phyloP scores from a whole-genome alignment of 2,329 filamentous ascomycete species.

The Fusarium metavorans region DNA sequence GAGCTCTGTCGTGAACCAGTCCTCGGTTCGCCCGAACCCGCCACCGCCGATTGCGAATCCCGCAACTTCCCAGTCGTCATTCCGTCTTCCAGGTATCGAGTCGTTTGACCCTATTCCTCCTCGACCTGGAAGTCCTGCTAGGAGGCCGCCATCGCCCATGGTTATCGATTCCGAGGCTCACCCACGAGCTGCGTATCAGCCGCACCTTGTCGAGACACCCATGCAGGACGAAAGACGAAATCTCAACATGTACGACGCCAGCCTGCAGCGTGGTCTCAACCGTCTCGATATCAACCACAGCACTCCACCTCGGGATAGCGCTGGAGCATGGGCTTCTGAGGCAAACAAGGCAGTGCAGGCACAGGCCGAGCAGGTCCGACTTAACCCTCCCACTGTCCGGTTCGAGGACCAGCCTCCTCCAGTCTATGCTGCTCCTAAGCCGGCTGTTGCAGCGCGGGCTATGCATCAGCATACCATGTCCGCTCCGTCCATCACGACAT shows the following conservation, averaged over 20 bases:
- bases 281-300: slow-evolving; percentile 72
- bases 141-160: slow-evolving; percentile 80
- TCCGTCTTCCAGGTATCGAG: slow-evolving; percentile 89
- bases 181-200: slow-evolving; percentile 48
- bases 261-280: slow-evolving; percentile 74
- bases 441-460: slow-evolving; percentile 46
- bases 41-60: slow-evolving; percentile 61
- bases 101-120: slow-evolving; percentile 85
- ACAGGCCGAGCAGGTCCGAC: slow-evolving; percentile 64
- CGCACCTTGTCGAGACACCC: slow-evolving; percentile 45
- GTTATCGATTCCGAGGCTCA: slow-evolving; percentile 70
- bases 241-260: slow-evolving; percentile 72
- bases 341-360: slow-evolving; percentile 66
- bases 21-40: slow-evolving; percentile 66
- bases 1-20: slow-evolving; percentile 80
- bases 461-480: slow-evolving; percentile 71
- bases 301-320: slow-evolving; percentile 63
- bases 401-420: slow-evolving; percentile 63
- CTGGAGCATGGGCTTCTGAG: slow-evolving; percentile 68
- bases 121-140: slow-evolving; percentile 71
- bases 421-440: slow-evolving; percentile 48
- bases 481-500: slow-evolving; percentile 66
- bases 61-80: slow-evolving; percentile 65
- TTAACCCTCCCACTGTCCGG: slow-evolving; percentile 62
- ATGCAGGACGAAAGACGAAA: slow-evolving; percentile 62